phyloP scores from a whole-genome alignment of 208 protist genomes.

The Tritrichomonas foetus region DNA sequence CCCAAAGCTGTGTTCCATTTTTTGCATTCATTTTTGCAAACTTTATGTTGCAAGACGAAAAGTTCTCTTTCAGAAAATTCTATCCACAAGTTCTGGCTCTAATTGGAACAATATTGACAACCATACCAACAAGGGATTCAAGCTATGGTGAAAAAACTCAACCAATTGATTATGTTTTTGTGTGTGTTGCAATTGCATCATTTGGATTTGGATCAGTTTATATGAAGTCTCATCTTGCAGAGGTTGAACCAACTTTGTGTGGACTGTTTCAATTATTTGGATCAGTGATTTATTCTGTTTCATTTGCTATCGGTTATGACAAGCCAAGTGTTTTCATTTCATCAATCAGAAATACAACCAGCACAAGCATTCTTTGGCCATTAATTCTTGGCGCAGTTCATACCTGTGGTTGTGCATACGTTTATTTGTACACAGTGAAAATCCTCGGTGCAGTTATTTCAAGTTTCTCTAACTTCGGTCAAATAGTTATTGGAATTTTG shows the following conservation, averaged over 20 bases:
- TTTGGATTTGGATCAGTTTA: constrained; percentile 12
- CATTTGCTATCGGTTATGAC: neutral
- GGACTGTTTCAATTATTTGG: neutral
- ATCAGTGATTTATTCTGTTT: neutral
- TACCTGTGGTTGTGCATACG: neutral
- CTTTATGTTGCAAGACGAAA: neutral
- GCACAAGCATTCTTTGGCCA: neutral
- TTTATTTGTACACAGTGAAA: neutral
- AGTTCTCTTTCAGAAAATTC: neutral
- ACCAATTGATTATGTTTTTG: neutral
- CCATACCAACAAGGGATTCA: neutral
- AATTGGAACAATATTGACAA: neutral
- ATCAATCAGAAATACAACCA: neutral
- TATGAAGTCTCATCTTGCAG: neutral
- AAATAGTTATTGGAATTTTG: neutral
- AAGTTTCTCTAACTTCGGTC: neutral
- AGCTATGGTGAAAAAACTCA: neutral
- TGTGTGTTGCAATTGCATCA: neutral
- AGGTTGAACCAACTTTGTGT: neutral
- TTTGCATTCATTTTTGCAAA: neutral
- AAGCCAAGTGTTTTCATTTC: too few species aligned
- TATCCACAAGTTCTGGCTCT: neutral
- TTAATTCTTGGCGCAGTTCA: neutral
- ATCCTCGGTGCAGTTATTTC: neutral
- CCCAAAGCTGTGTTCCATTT: neutral